Evolutionary conservation across 164 flowering plant species (phyloP), one percentile per base, ranked within the genome.

Genomic region (Magnolia officinalis): DNA sequence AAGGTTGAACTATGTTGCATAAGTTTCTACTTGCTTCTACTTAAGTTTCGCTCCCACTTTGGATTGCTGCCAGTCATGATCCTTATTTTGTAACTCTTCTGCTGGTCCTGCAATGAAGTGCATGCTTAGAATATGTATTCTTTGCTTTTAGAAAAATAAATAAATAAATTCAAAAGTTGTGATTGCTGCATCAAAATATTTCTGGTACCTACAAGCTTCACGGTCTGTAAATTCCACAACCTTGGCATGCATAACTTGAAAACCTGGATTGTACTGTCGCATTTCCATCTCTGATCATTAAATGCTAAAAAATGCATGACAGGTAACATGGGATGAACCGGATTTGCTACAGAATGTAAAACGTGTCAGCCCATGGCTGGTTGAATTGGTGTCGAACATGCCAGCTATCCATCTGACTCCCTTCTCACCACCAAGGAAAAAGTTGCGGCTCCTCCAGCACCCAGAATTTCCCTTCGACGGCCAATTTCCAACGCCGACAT

Each of bases 281-380:
- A 10, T 20, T 20, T 20, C 23, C 68, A 65, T 65, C 50, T 26
- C 29, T 26, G 29, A 26, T 26, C 29, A 26, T 26, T 31, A 13
- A 23, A 29, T 55, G 21, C n/a, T 69, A 50, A 68, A 64, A 76
- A 26, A 26, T 6, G 18, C 23, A 65, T 77, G 85, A 71, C 87
- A 96, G 99, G 97, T 93, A 70, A 82, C 91, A 4, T 96, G 99
- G 99, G 99, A 96, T 81, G 99, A 96, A 74, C 98, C 97, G 0
- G 98, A 94, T 80, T 83, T 94, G 87, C 89, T 94, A 13, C 98
- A 92, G 75, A 94, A 92, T 78, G 98, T 94, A 81, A 96, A 92
- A 80, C 83, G 96, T 8, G 98, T 96, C 18, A 96, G 86, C 76
- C 99, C 99, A 70, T 96, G 99, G 99, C 76, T 92, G 87, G 96